Evolutionary conservation across 1,284 basidiomycete genomes (phyloP).

Genomic region (Neotropicomus parvogracilis): DNA sequence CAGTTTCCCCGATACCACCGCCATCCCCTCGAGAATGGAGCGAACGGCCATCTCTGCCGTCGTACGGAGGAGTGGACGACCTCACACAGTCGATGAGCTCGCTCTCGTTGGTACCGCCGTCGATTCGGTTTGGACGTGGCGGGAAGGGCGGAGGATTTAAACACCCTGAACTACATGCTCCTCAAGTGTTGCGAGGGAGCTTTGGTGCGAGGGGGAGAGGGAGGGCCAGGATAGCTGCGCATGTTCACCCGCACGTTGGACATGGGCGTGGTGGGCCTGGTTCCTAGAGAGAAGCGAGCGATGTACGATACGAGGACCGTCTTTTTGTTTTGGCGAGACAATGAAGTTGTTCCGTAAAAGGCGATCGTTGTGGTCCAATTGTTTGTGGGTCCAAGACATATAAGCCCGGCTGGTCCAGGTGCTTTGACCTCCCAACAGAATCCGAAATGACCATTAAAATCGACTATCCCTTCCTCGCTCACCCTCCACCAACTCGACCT

Average conservation of each 20-base stretch:
- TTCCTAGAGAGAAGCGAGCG: too few relatives aligned
- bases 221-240: conserved; percentile 27
- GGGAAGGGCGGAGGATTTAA: conserved; percentile 46
- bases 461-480: conserved; percentile 27
- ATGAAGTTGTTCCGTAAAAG: conserved; percentile 17
- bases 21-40: conserved; percentile 16
- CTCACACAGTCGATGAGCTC: conserved; percentile 51
- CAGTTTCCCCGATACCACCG: conserved; percentile 22
- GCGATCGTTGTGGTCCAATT: conserved; percentile 28
- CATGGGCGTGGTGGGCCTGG: conserved; percentile 12
- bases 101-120: conserved; percentile 63
- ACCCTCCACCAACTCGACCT: conserved; percentile 1
- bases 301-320: too few relatives aligned
- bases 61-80: conserved; percentile 35
- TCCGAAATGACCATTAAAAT: too few relatives aligned
- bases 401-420: too few relatives aligned
- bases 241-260: conserved; percentile 17
- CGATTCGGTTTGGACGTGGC: conserved; percentile 69
- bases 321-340: too few relatives aligned
- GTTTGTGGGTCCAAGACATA: too few relatives aligned
- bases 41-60: conserved; percentile 9
- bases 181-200: conserved; percentile 28
- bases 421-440: too few relatives aligned
- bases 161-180: conserved; percentile 34
- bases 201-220: conserved; percentile 33